Evolutionary conservation across 306 rosid species (phyloP), one percentile per base, ranked within the genome.

Genomic region (Quercus glauca): DNA sequence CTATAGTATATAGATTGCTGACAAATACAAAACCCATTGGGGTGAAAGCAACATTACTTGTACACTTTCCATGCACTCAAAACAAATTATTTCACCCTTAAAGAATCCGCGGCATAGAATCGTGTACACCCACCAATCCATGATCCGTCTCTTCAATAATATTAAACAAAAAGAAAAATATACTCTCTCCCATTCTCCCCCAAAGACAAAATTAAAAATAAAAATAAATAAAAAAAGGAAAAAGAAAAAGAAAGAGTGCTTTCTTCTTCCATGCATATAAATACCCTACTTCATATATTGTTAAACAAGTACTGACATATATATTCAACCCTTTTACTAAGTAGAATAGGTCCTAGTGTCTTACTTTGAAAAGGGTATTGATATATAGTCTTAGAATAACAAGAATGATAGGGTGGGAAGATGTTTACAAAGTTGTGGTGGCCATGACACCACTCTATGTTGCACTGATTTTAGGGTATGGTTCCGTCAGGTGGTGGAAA

Each of bases 401-500:
- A 37, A 76, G 31, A 45, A 95, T 95, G 99, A 91, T 95, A 4
- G 96, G 94, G 61, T 93, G 92, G 98, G 92, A 83, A 79, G 98
- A 93, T 75, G 91, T 88, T 23, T 91, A 90, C 72, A 93, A 91
- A 83, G 99, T 95, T 58, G 84, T 93, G 31, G 96, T 56, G 11
- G 98, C 93, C 4, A 87, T 85, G 94, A 85, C 75, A 4, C 99
- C 99, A 52, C 90, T 95, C 25, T 95, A 95, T 5, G 82, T 91
- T 12, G 98, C 98, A 14, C 87, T 95, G 17, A 13, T 90, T 17
- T 75, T 95, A 69, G 99, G 99, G 3, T 95, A 90, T 41, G 98
- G 99, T 53, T 95, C 99, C 0, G 93, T 95, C 8, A 84, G 71
- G 86, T 95, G 99, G 99, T 95, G 99, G 99, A 59, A 55, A 6